phyloP scores from a whole-genome alignment of 495 filamentous ascomycete genomes.

The Xylaria longipes region DNA sequence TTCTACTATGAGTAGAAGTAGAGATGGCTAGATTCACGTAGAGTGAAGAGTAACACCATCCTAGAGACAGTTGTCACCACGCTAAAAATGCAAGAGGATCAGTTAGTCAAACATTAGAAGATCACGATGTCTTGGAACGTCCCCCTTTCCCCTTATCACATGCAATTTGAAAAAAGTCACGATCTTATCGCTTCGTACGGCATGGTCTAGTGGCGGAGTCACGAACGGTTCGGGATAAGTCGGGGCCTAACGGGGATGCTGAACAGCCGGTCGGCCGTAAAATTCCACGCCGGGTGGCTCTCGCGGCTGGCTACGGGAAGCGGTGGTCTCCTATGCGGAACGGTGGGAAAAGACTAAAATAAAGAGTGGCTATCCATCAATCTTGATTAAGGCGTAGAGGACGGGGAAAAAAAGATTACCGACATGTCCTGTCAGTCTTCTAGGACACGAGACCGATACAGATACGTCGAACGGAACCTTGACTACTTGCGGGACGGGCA shows the following conservation, averaged over 20 bases:
- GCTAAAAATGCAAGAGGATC: conserved; percentile 1
- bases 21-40: background rate
- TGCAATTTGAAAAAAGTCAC: background rate
- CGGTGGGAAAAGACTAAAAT: background rate
- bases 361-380: background rate
- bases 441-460: background rate
- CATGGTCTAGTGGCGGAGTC: conserved; percentile 3
- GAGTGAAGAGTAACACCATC: background rate
- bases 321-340: background rate
- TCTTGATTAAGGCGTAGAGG: background rate
- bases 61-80: background rate
- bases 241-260: conserved; percentile 17
- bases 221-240: conserved; percentile 8
- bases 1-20: background rate
- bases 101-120: background rate
- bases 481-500: background rate
- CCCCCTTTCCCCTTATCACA: conserved; percentile 1
- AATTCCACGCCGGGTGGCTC: conserved; percentile 4
- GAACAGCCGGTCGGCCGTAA: conserved; percentile 3
- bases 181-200: background rate
- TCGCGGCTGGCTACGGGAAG: background rate
- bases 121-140: background rate
- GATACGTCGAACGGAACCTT: background rate
- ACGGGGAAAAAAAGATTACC: background rate
- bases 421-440: no score